Base-by-base conservation (phyloP, 2,329 filamentous ascomycete genomes). In the Hymenoscyphus albidus region DNA sequence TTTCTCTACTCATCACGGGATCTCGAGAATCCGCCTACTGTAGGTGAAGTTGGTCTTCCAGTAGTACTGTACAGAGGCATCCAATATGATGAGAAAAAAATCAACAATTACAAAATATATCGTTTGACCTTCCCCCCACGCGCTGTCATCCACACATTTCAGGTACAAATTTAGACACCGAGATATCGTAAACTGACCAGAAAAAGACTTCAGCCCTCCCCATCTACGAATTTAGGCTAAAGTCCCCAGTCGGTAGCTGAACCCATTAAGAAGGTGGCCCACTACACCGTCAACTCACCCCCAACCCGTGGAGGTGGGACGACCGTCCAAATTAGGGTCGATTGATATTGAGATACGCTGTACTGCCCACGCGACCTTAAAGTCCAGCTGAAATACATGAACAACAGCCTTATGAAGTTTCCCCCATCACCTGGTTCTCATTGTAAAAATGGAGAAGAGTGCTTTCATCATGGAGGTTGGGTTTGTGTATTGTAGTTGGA, bases 361-460 rank as follows among this genome's bases (percentile, higher is more conserved):
- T 57, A 38, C 55, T 35, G 55, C 55, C 35, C 62, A 63, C 62
- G 56, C 62, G 62, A 63, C 56, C 54, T 35, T 27, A n/a, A 22
- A 16, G 32, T 9, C 55, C 55, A 57, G 55, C 32, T 57, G 31
- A 35, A 38, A 31, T 35, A 35, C 35, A 35, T 35, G 35, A 35
- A 32, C 42, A 35, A 32, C 56, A 63, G 62, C 62, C 62, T 63
- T 63, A 63, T 51, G 56, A 59, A 35, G 38, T 9, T 51, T 57
- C n/a, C 16, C 55, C 39, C 40, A 14, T 55, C 62, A 51, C 35
- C 42, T 63, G 62, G 32, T 16, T 58, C 32, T 10, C n/a, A 32
- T 54, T 54, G 18, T 54, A 54, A 22, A 54, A 54, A 54, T 54
- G 31, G 48, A 54, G 48, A 27, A n/a, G n/a, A n/a, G n/a, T n/a